Conservation (phyloP, 2,329 filamentous ascomycete species). For the Dothideomycetes sp. region DNA sequence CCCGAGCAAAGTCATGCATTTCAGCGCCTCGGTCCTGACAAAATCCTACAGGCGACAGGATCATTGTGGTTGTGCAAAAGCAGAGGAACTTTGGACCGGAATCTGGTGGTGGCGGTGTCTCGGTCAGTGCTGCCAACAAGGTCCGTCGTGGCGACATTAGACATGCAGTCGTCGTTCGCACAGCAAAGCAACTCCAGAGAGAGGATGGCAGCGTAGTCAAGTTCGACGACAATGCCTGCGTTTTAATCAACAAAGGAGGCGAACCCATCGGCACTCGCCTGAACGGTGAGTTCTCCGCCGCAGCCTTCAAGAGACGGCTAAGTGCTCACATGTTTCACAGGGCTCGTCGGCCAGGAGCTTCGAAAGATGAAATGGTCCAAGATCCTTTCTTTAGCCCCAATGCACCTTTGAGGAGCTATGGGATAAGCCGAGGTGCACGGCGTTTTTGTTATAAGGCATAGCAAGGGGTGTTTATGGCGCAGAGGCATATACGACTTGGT, state of each 20-base stretch:
- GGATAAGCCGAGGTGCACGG: no score
- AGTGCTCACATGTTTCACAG: slow-evolving; percentile 25
- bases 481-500: neutral
- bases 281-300: slow-evolving; percentile 48
- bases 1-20: no score
- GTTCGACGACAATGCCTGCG: slow-evolving; percentile 97
- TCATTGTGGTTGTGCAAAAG: slow-evolving; percentile 96
- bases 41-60: slow-evolving; percentile 64
- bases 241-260: slow-evolving; percentile 91
- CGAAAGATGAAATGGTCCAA: slow-evolving; percentile 95
- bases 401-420: slow-evolving; percentile 46
- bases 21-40: slow-evolving; percentile 1
- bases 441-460: neutral
- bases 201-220: slow-evolving; percentile 80
- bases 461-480: neutral
- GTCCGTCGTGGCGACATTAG: slow-evolving; percentile 93
- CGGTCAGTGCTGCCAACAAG: slow-evolving; percentile 70
- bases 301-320: neutral
- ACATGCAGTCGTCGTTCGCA: slow-evolving; percentile 90
- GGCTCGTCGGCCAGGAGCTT: slow-evolving; percentile 81
- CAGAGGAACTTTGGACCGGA: slow-evolving; percentile 69
- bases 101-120: slow-evolving; percentile 59
- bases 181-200: slow-evolving; percentile 74
- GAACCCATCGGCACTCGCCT: slow-evolving; percentile 89
- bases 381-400: slow-evolving; percentile 88